phyloP scores from a whole-genome alignment of 495 filamentous ascomycete genomes.

The Aspergillus diversus region DNA sequence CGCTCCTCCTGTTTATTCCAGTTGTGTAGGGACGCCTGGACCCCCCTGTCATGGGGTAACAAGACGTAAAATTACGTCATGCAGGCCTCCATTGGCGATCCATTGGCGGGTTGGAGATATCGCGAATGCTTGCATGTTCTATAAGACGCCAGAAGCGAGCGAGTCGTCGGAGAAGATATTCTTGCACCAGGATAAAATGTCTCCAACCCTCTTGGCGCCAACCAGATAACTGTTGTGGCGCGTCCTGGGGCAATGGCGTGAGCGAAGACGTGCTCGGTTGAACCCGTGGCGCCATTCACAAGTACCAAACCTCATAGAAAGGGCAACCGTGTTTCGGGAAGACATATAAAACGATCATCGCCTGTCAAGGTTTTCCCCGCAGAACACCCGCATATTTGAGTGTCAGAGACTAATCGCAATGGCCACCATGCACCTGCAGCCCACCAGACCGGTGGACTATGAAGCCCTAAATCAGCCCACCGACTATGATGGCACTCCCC shows the following conservation, averaged over 20 bases:
- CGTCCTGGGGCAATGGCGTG: conserved; percentile 5
- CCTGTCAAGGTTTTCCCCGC: not conserved
- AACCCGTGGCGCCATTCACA: conserved; percentile 3
- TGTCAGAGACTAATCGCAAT: not conserved
- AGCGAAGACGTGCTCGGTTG: conserved; percentile 16
- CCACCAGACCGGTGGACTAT: not conserved
- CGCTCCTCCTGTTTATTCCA: no score
- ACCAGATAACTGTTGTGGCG: not conserved
- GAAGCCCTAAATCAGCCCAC: not conserved
- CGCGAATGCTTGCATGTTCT: no score
- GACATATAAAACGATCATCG: not conserved
- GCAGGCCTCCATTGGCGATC: no score
- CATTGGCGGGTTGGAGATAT: no score
- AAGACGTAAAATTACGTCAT: no score
- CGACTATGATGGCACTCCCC: not conserved
- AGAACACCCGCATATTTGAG: not conserved
- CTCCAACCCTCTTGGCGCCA: not conserved
- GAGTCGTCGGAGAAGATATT: not conserved
- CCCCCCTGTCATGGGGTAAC: no score
- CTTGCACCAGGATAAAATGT: not conserved
- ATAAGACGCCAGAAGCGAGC: conserved; percentile 6
- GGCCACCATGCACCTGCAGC: not conserved
- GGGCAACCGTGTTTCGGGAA: not conserved
- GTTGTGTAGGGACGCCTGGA: no score
- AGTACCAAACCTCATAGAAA: not conserved